Evolutionary conservation across 768 basidiomycete genomes (phyloP).

Genomic region (Sarcomyxa edulis): DNA sequence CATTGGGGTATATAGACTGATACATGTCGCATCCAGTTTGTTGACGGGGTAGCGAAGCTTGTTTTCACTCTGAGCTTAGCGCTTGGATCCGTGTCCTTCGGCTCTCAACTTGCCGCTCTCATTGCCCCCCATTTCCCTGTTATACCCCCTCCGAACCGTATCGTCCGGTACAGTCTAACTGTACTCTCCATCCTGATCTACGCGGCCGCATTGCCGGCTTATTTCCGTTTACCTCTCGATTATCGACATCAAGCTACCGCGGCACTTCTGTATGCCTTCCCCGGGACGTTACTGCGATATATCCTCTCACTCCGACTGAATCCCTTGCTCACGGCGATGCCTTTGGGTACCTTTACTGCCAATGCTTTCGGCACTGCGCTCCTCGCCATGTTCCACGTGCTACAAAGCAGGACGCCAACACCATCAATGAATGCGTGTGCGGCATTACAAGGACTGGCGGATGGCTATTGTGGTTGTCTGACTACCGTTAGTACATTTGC

Average conservation of each 20-base stretch:
- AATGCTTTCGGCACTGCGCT: slow-evolving; percentile 82
- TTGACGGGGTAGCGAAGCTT: slow-evolving; percentile 82
- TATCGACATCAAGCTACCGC: slow-evolving; percentile 82
- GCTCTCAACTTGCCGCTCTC: slow-evolving; percentile 51
- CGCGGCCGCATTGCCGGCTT: slow-evolving; percentile 70
- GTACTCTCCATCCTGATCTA: slow-evolving; percentile 61
- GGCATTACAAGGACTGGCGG: slow-evolving; percentile 73
- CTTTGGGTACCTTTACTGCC: slow-evolving; percentile 74
- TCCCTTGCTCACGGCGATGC: slow-evolving; percentile 51
- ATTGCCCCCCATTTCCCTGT: slow-evolving; percentile 35
- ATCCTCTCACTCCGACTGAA: slow-evolving; percentile 72
- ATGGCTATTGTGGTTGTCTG: slow-evolving; percentile 94
- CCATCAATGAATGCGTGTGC: slow-evolving; percentile 55
- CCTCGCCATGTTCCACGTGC: slow-evolving; percentile 64
- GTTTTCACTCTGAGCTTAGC: slow-evolving; percentile 76
- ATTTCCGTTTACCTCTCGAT: slow-evolving; percentile 62
- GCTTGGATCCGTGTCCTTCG: slow-evolving; percentile 72
- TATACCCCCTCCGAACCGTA: slow-evolving; percentile 33
- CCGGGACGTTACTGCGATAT: slow-evolving; percentile 85
- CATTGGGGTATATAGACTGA: slow-evolving; percentile 6
- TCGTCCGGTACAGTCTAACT: slow-evolving; percentile 46
- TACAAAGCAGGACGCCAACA: slow-evolving; percentile 50
- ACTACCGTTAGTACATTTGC: slow-evolving; percentile 94
- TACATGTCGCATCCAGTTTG: slow-evolving; percentile 45
- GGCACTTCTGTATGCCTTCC: slow-evolving; percentile 84